Base-by-base conservation (phyloP, 164 flowering plant species). In the Amborella trichopoda region DNA sequence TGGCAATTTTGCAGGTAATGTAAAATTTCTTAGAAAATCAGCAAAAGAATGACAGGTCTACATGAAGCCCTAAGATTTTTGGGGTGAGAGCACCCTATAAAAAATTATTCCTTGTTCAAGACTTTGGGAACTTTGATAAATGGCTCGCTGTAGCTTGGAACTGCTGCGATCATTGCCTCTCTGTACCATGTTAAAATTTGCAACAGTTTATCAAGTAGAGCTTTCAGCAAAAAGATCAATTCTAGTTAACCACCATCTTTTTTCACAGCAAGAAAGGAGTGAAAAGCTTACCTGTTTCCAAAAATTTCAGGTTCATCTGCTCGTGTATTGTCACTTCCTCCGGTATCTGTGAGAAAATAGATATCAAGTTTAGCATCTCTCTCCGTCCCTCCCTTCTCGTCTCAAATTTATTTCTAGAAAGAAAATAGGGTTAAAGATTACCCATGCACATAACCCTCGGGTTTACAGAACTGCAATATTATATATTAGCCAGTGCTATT, bases 101-200 rank as follows among this genome's bases (percentile, higher is more conserved):
- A 37, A 16, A n/a, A 36, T 55, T 45, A 80, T 45, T 84, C 85
- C 65, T 78, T 83, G 85, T 78, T 81, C 67, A 90, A 50, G 43
- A 90, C 85, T 58, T 73, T 83, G 23, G 95, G 98, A 48, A 86
- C 95, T 71, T 72, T 81, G 52, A 90, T 75, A 36, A 73, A 83
- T 13, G 91, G 80, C 40, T 81, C 85, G 42, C 81, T 81, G 38
- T 71, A 83, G 63, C 68, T 73, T 60, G 95, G 95, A 50, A 83
- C 61, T 24, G 78, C 72, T 39, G 73, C 76, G 53, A 81, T 68
- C 36, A 83, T 62, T 32, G 72, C 74, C 48, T 79, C 91, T 69
- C 94, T 89, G 45, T 41, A 8, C 40, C 40, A 26, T 13, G 26
- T 22, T 40, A 11, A 13, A 25, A 41, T 0, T 41, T 18, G 8